Evolutionary conservation across 1,284 basidiomycete species (phyloP).

Genomic region (Amylostereum chailletii): DNA sequence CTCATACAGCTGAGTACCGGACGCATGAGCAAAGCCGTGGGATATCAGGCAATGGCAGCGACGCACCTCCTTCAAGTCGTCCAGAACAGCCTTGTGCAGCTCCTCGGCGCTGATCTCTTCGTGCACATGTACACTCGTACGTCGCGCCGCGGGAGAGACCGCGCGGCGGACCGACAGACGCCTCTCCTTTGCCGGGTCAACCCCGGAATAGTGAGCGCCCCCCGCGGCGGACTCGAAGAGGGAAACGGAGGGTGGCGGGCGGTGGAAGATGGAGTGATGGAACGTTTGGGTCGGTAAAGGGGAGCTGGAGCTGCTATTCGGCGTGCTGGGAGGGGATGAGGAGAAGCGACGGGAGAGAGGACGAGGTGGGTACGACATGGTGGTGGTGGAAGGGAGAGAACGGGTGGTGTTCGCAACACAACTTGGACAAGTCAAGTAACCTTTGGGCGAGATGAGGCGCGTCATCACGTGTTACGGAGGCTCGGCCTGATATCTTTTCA

Average conservation of each 20-base stretch:
- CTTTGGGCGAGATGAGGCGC: too few relatives aligned
- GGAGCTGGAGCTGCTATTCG: constrained; percentile 14
- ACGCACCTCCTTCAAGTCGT: constrained; percentile 42
- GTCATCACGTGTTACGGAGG: too few relatives aligned
- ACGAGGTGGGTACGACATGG: background rate
- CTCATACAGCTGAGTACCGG: constrained; percentile 35
- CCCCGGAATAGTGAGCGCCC: constrained; percentile 50
- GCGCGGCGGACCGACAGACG: constrained; percentile 4
- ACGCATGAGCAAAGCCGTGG: background rate
- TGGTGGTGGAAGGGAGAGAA: background rate
- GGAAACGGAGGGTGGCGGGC: constrained; percentile 37
- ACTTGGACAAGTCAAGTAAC: constrained; percentile 9
- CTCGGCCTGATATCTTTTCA: too few relatives aligned
- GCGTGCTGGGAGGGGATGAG: background rate
- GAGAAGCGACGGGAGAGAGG: background rate
- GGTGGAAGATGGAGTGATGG: constrained; percentile 27
- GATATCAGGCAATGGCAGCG: background rate
- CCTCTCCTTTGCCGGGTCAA: constrained; percentile 9
- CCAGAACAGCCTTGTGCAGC: constrained; percentile 23
- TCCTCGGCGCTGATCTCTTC: constrained; percentile 11
- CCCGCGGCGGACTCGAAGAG: constrained; percentile 47
- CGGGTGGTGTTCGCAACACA: background rate
- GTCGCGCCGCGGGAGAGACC: constrained; percentile 4
- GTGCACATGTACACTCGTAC: constrained; percentile 3
- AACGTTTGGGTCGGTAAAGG: constrained; percentile 35